Percentiles rank a stretch among this genome's conserved stretches.
Evolutionary conservation across 164 flowering plant genomes (phyloP).

Genomic region (Saururus chinensis): DNA sequence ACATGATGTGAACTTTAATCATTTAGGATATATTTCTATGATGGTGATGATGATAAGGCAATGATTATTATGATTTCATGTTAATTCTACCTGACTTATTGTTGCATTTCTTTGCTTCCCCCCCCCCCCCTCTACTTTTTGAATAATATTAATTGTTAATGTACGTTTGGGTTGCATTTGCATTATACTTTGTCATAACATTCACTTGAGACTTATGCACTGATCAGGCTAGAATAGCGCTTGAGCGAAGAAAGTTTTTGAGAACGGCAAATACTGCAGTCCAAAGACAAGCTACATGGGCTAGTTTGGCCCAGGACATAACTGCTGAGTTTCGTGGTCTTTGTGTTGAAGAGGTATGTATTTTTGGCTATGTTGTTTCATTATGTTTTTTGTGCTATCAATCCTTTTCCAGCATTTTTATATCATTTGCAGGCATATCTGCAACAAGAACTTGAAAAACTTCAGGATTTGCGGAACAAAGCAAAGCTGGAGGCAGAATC

Average conservation of each 20-base stretch:
- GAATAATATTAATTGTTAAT: neutral
- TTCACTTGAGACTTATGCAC: constrained; percentile 7
- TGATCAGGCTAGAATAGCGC: constrained; percentile 88
- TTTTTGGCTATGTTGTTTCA: neutral
- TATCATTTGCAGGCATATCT: constrained; percentile 63
- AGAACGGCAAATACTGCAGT: constrained; percentile 93
- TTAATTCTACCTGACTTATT: too few relatives aligned
- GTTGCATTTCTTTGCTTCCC: too few relatives aligned
- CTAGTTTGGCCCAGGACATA: constrained; percentile 96
- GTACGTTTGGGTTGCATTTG: neutral
- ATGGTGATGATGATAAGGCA: too few relatives aligned
- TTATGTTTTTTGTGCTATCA: neutral
- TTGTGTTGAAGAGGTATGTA: constrained; percentile 95
- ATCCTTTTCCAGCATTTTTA: neutral
- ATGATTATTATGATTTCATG: too few relatives aligned
- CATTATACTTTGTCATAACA: too few relatives aligned
- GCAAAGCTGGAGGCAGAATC: constrained; percentile 86
- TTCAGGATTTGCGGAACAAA: constrained; percentile 84
- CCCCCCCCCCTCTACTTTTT: too few relatives aligned
- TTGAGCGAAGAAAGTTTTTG: constrained; percentile 78
- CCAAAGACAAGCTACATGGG: constrained; percentile 92
- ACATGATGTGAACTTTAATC: too few relatives aligned
- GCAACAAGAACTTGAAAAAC: constrained; percentile 96
- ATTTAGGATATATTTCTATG: too few relatives aligned
- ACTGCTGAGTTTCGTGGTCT: constrained; percentile 98